Percentiles rank a stretch among this genome's conserved stretches.
phyloP scores from a whole-genome alignment of 345 rosid species.

The Citrus unshiu region DNA sequence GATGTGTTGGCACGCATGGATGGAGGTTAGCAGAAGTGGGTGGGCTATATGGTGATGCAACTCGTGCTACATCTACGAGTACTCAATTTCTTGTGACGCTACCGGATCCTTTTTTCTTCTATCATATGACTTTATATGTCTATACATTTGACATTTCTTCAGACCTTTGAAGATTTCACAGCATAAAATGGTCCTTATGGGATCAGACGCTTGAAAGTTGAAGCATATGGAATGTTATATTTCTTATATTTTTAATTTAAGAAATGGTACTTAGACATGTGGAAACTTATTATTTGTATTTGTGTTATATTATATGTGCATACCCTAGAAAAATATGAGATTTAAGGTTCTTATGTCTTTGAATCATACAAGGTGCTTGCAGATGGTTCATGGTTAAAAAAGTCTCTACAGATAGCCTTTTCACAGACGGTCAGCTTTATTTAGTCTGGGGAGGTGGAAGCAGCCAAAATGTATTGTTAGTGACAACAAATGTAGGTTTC shows the following conservation, averaged over 20 bases:
- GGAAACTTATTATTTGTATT: neutral
- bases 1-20: neutral
- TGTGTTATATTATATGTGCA: no score
- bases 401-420: no score
- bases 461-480: no score
- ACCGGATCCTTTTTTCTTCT: neutral
- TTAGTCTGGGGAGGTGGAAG: no score
- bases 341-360: no score
- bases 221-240: neutral
- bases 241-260: neutral
- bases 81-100: neutral
- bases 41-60: neutral
- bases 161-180: slow-evolving; percentile 4
- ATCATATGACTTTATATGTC: neutral
- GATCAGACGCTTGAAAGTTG: neutral
- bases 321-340: no score
- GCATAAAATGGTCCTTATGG: neutral
- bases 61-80: neutral
- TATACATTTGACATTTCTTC: slow-evolving; percentile 10
- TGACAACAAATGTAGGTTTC: no score
- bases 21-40: neutral
- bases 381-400: no score
- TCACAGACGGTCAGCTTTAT: no score
- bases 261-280: neutral
- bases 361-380: no score